Evolutionary conservation across 2,329 filamentous ascomycete species (phyloP).

Genomic region (Fusarium ambrosium): DNA sequence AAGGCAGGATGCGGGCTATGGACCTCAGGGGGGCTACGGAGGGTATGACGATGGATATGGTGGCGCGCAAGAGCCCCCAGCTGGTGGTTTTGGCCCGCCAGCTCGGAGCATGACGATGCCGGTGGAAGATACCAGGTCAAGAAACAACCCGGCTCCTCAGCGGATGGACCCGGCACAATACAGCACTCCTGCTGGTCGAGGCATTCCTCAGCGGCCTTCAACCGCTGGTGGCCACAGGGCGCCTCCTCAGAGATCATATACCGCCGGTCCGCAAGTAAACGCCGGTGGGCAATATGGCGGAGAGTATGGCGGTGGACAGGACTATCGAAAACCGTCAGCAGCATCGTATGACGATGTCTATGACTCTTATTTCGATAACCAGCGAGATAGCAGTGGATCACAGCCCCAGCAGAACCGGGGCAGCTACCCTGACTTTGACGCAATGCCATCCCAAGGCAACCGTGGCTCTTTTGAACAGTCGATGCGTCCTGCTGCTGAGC

Average conservation of each 20-base stretch:
- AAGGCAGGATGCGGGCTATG: slow-evolving; percentile 43
- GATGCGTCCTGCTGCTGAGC: slow-evolving; percentile 56
- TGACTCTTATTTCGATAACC: slow-evolving; percentile 66
- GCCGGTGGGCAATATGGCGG: slow-evolving; percentile 52
- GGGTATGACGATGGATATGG: slow-evolving; percentile 48
- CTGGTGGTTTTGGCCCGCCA: slow-evolving; percentile 64
- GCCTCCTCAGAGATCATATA: slow-evolving; percentile 67
- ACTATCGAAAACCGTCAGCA: slow-evolving; percentile 46
- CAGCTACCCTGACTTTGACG: slow-evolving; percentile 60
- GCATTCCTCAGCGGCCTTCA: slow-evolving; percentile 65
- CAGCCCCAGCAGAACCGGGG: slow-evolving; percentile 40
- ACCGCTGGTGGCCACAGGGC: slow-evolving; percentile 67
- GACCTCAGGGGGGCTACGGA: slow-evolving; percentile 42
- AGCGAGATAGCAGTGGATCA: slow-evolving; percentile 46
- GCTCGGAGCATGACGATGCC: slow-evolving; percentile 75
- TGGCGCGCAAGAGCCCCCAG: slow-evolving; percentile 48
- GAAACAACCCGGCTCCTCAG: slow-evolving; percentile 53
- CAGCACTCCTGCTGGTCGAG: slow-evolving; percentile 60
- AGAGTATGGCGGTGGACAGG: slow-evolving; percentile 50
- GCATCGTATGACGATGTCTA: slow-evolving; percentile 66
- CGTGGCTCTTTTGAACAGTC: slow-evolving; percentile 64
- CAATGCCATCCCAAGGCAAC: slow-evolving; percentile 49
- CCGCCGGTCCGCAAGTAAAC: slow-evolving; percentile 55
- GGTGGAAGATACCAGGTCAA: slow-evolving; percentile 59
- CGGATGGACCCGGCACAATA: slow-evolving; percentile 62